Evolutionary conservation across 176 grass and related monocot species (phyloP).

Genomic region (Cenchrus americanus): DNA sequence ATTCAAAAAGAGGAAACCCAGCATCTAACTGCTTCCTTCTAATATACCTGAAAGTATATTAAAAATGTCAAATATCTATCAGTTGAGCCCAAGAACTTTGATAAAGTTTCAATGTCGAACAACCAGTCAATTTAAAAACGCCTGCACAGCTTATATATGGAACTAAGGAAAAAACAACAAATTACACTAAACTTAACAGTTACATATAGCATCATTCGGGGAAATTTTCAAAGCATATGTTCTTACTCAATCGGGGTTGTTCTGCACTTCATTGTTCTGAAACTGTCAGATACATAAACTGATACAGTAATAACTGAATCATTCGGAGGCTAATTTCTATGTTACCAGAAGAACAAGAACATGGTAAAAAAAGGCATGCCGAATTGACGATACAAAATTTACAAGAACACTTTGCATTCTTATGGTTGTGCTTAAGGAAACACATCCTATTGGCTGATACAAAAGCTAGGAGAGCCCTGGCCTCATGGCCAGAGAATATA

Average conservation of each 20-base stretch:
- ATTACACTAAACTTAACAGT: constrained; percentile 18
- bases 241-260: constrained; percentile 95
- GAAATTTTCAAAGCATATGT: constrained; percentile 15
- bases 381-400: constrained; percentile 16
- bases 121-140: background rate
- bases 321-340: constrained; percentile 33
- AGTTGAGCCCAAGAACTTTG: constrained; percentile 17
- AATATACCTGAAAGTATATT: constrained; percentile 69
- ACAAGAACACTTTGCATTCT: constrained; percentile 40
- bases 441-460: constrained; percentile 39
- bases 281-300: constrained; percentile 95
- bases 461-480: constrained; percentile 28
- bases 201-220: background rate
- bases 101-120: constrained; percentile 31
- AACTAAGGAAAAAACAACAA: background rate
- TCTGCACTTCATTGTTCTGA: constrained; percentile 98
- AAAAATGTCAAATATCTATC: constrained; percentile 24
- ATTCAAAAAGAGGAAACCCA: constrained; percentile 88
- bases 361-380: background rate
- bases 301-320: constrained; percentile 99
- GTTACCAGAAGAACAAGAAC: background rate
- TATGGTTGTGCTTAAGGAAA: constrained; percentile 9
- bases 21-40: constrained; percentile 88
- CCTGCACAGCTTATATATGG: background rate
- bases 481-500: background rate